A percentile compares a stretch with the other conserved stretches of the same genome.
Conservation (phyloP, 441 rosid genomes). For the Metrosideros polymorpha region DNA sequence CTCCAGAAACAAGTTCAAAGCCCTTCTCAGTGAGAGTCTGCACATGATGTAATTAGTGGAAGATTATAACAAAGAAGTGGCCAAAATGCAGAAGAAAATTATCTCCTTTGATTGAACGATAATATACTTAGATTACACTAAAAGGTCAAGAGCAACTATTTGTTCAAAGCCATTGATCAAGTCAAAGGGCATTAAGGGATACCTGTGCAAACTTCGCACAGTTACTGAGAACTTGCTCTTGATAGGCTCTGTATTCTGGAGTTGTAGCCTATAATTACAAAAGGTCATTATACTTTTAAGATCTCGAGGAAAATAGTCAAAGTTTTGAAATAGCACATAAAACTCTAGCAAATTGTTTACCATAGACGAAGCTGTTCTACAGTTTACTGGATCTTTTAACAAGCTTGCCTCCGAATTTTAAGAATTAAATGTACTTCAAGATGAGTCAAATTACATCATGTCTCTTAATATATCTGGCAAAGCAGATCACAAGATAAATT, state of each 20-base stretch:
- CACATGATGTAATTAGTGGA: not conserved
- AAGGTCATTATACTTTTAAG: not conserved
- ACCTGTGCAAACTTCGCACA: slow-evolving; percentile 21
- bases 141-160: not conserved
- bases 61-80: not conserved
- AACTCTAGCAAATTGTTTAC: not conserved
- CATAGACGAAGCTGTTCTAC: not conserved
- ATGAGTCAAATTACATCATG: not conserved
- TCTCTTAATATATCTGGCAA: not conserved
- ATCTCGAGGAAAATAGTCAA: not conserved
- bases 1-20: slow-evolving; percentile 19
- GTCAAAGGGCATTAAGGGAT: not conserved
- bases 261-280: slow-evolving; percentile 14
- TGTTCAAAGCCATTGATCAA: not conserved
- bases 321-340: not conserved
- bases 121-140: not conserved
- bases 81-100: not conserved
- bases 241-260: slow-evolving; percentile 21
- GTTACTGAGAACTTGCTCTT: slow-evolving; percentile 20
- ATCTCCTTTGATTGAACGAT: not conserved
- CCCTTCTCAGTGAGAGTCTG: slow-evolving; percentile 12
- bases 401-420: not conserved
- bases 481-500: not conserved
- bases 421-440: not conserved
- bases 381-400: not conserved